Evolutionary conservation across 1,139 yeast species (phyloP).

Genomic region (Candida dubliniensis): DNA sequence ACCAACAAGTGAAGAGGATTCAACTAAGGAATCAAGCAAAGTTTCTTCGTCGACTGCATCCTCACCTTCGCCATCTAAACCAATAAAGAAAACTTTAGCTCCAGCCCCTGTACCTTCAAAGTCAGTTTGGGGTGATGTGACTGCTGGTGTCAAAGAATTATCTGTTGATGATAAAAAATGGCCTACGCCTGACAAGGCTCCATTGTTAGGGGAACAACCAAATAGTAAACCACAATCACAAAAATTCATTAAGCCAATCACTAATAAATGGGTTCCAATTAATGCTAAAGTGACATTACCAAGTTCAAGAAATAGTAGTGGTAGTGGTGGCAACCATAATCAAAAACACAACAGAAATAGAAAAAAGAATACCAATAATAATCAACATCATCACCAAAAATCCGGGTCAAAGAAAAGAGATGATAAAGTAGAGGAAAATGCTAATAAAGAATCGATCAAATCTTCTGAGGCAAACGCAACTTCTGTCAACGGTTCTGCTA

Average conservation of each 20-base stretch:
- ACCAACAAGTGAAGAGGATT: not conserved
- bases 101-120: slow-evolving; percentile 78
- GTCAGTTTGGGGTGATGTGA: slow-evolving; percentile 63
- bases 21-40: not conserved
- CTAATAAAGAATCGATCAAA: not conserved
- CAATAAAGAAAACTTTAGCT: slow-evolving; percentile 49
- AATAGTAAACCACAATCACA: slow-evolving; percentile 32
- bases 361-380: slow-evolving; percentile 30
- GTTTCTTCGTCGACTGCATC: slow-evolving; percentile 11
- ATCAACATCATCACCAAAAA: slow-evolving; percentile 6
- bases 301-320: slow-evolving; percentile 20
- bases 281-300: slow-evolving; percentile 67
- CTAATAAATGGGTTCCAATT: slow-evolving; percentile 89
- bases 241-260: slow-evolving; percentile 56
- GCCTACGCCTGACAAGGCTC: slow-evolving; percentile 56
- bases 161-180: slow-evolving; percentile 51
- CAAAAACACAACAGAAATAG: slow-evolving; percentile 34
- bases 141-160: slow-evolving; percentile 16
- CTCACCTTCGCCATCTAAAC: slow-evolving; percentile 26
- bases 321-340: slow-evolving; percentile 18
- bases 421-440: slow-evolving; percentile 2
- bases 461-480: not conserved
- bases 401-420: slow-evolving; percentile 10
- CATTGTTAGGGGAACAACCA: slow-evolving; percentile 17
- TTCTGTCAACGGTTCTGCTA: not conserved